Evolutionary conservation across 179 eudicot genomes (phyloP).

Genomic region (Patellifolia procumbens): DNA sequence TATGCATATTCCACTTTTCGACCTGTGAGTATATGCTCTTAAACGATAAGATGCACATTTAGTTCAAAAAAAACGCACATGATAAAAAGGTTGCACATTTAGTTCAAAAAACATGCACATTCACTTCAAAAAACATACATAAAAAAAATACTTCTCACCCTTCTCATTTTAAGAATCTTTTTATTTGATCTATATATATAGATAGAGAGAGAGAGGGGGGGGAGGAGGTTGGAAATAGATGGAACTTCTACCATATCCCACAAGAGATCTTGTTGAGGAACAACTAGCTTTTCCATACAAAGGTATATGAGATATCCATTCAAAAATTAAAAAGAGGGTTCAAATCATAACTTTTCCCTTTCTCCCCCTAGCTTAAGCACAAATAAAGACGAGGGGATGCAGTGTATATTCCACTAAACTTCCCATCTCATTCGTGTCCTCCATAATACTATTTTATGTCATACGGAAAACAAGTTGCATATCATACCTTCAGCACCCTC

Average conservation of each 20-base stretch:
- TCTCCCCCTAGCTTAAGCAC: not conserved
- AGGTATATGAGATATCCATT: not conserved
- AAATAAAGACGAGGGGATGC: not conserved
- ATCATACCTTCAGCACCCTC: conserved; percentile 65
- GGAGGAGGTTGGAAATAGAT: not conserved
- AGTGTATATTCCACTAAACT: not conserved
- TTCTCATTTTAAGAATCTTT: no score
- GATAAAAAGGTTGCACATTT: no score
- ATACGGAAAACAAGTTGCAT: not conserved
- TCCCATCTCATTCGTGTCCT: not conserved
- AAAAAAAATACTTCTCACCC: no score
- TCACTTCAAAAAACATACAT: no score
- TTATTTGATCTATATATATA: no score
- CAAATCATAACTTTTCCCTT: not conserved
- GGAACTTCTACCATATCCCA: not conserved
- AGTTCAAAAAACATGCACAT: no score
- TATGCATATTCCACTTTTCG: no score
- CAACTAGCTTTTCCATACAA: not conserved
- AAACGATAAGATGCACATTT: no score
- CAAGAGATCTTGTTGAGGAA: not conserved
- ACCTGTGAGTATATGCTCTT: no score
- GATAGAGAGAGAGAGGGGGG: no score
- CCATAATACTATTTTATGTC: not conserved
- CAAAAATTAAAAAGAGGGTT: not conserved
- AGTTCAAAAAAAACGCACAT: no score